Evolutionary conservation across 768 basidiomycete genomes (phyloP).

Genomic region (Cyclocybe aegerita): DNA sequence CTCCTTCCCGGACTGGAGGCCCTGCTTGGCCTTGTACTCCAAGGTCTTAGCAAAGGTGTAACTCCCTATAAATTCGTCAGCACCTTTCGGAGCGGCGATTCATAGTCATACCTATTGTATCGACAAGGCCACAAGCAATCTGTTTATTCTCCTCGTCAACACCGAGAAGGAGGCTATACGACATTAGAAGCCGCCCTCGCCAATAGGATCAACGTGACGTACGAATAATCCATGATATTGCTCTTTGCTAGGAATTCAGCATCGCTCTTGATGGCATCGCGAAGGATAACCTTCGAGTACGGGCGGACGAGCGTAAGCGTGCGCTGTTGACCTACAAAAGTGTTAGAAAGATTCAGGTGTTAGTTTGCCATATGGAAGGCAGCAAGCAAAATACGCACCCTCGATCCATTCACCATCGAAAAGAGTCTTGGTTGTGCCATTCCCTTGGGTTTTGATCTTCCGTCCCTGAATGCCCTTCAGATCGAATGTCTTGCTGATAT

Average conservation of each 20-base stretch:
- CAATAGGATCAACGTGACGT: constrained; percentile 23
- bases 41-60: constrained; percentile 86
- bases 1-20: constrained; percentile 64
- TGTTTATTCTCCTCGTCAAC: constrained; percentile 65
- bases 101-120: constrained; percentile 64
- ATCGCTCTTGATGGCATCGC: constrained; percentile 67
- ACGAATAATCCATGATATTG: constrained; percentile 90
- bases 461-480: constrained; percentile 82
- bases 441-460: constrained; percentile 58
- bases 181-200: background rate
- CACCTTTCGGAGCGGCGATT: background rate
- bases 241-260: constrained; percentile 72
- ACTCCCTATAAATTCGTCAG: constrained; percentile 47
- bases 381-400: constrained; percentile 34
- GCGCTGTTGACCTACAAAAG: constrained; percentile 56
- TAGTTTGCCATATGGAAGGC: background rate
- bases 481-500: constrained; percentile 71
- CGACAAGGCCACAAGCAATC: constrained; percentile 78
- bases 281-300: constrained; percentile 70
- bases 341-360: background rate
- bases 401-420: constrained; percentile 89
- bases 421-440: constrained; percentile 49
- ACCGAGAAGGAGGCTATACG: constrained; percentile 63
- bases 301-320: constrained; percentile 66
- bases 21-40: constrained; percentile 84